These are phyloP conservation scores for Colletotrichum coccodes DNA, from an alignment of 2,329 filamentous ascomycete genomes.

Conservation along the genomic window DNA sequence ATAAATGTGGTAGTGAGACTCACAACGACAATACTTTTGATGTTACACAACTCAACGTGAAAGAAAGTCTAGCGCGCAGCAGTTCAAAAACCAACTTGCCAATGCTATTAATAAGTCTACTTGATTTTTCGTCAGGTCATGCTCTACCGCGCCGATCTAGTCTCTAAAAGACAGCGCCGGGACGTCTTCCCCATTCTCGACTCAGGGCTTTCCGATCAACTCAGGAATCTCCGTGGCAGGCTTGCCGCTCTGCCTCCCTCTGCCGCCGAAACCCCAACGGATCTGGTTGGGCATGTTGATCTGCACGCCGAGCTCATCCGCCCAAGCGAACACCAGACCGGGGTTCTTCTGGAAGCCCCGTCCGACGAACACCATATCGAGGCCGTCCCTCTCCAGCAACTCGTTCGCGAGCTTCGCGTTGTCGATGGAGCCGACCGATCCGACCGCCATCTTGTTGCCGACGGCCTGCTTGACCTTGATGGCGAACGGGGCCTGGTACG, in stretches of 20 bases:
- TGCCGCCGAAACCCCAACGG: constrained; percentile 63
- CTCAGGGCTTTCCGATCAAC: neutral
- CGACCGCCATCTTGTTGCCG: constrained; percentile 68
- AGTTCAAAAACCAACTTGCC: too few relatives aligned
- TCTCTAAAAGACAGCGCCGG: too few relatives aligned
- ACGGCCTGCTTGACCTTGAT: constrained; percentile 73
- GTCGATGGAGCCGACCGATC: constrained; percentile 53
- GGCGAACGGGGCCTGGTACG: constrained; percentile 75
- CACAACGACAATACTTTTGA: too few relatives aligned
- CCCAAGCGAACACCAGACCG: constrained; percentile 59
- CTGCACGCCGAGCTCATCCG: constrained; percentile 56
- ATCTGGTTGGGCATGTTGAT: constrained; percentile 60
- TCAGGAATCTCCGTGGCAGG: neutral
- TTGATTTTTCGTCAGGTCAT: too few relatives aligned
- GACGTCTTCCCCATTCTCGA: neutral
- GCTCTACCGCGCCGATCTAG: too few relatives aligned
- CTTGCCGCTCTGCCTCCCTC: constrained; percentile 32
- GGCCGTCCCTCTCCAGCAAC: constrained; percentile 48
- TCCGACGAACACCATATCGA: constrained; percentile 58
- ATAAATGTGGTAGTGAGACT: too few relatives aligned
- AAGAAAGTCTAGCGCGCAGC: too few relatives aligned
- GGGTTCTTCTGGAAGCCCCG: constrained; percentile 65
- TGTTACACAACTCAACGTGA: too few relatives aligned
- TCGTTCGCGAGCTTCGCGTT: constrained; percentile 54
- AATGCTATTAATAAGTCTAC: too few relatives aligned